Evolutionary conservation across 83 land plant species (phyloP).

Genomic region (Picea abies): DNA sequence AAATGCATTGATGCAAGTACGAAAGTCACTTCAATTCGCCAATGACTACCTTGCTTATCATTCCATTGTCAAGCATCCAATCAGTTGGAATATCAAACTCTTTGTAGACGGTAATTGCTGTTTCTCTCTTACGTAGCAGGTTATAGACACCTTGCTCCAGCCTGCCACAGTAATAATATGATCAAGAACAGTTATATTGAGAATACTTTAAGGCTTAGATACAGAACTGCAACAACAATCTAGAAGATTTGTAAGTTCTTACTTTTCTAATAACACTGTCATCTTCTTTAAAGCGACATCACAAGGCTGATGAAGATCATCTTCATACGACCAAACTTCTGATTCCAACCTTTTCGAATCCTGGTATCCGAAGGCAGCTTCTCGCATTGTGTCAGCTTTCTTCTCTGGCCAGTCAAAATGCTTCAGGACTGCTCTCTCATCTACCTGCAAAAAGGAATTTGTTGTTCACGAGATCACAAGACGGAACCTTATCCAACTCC

Average conservation of each 20-base stretch:
- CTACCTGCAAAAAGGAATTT: constrained; percentile 55
- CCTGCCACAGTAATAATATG: constrained; percentile 30
- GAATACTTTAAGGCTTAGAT: background rate
- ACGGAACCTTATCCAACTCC: no score
- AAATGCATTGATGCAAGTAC: constrained; percentile 2
- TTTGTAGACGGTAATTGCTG: constrained; percentile 72
- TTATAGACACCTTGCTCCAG: constrained; percentile 87
- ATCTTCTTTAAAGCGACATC: constrained; percentile 77
- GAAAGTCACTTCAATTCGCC: background rate
- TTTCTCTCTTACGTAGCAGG: constrained; percentile 77
- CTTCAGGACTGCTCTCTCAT: constrained; percentile 96
- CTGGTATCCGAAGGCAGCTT: constrained; percentile 92
- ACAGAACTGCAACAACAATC: background rate
- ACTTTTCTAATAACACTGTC: constrained; percentile 88
- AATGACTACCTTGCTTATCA: constrained; percentile 67
- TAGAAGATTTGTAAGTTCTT: constrained; percentile 16
- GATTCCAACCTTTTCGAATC: constrained; percentile 80
- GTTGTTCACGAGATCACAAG: no score
- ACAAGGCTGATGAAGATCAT: constrained; percentile 64
- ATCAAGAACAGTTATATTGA: background rate
- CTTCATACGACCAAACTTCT: constrained; percentile 67
- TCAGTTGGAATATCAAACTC: constrained; percentile 63
- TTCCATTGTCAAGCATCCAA: constrained; percentile 93
- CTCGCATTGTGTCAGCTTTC: constrained; percentile 92
- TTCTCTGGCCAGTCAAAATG: constrained; percentile 99